Percentiles rank a stretch among this genome's conserved stretches.
phyloP scores from a whole-genome alignment of 805 yeast genomes.

The Metschnikowia amazonensis region DNA sequence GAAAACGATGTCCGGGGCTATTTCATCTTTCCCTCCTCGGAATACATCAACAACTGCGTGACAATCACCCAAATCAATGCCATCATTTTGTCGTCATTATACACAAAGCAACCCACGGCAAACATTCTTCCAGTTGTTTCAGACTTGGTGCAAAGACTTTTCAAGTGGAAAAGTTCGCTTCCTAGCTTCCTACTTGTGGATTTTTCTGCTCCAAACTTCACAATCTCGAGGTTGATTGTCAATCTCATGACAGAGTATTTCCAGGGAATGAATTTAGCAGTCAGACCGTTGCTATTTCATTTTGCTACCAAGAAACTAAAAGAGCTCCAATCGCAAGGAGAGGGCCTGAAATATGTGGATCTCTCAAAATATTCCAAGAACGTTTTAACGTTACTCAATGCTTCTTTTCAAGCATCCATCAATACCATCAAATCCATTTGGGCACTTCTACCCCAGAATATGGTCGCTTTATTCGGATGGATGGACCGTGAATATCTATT shows the following conservation, averaged over 20 bases:
- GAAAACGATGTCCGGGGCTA: constrained; percentile 55
- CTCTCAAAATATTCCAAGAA: constrained; percentile 64
- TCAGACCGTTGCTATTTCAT: constrained; percentile 71
- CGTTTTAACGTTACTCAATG: constrained; percentile 63
- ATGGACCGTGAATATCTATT: constrained; percentile 82
- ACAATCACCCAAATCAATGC: constrained; percentile 78
- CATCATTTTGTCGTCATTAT: constrained; percentile 60
- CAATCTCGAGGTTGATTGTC: constrained; percentile 62
- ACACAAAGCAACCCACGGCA: constrained; percentile 72
- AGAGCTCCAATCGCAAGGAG: constrained; percentile 38
- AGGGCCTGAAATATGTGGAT: constrained; percentile 53
- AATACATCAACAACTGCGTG: constrained; percentile 70
- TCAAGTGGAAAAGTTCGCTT: constrained; percentile 63
- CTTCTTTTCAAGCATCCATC: constrained; percentile 77
- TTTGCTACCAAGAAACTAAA: constrained; percentile 66
- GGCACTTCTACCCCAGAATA: constrained; percentile 70
- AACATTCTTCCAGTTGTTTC: constrained; percentile 73
- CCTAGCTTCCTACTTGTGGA: constrained; percentile 66
- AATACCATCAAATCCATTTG: constrained; percentile 70
- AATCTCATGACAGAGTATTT: constrained; percentile 80
- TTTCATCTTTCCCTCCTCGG: constrained; percentile 76
- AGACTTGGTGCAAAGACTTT: constrained; percentile 60
- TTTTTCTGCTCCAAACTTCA: constrained; percentile 49
- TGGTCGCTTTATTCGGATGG: constrained; percentile 84
- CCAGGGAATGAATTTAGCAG: constrained; percentile 77